A percentile compares a stretch with the other conserved stretches of the same genome.
Evolutionary conservation across 2,329 filamentous ascomycete species (phyloP).

Genomic region (Phialophora tarda): DNA sequence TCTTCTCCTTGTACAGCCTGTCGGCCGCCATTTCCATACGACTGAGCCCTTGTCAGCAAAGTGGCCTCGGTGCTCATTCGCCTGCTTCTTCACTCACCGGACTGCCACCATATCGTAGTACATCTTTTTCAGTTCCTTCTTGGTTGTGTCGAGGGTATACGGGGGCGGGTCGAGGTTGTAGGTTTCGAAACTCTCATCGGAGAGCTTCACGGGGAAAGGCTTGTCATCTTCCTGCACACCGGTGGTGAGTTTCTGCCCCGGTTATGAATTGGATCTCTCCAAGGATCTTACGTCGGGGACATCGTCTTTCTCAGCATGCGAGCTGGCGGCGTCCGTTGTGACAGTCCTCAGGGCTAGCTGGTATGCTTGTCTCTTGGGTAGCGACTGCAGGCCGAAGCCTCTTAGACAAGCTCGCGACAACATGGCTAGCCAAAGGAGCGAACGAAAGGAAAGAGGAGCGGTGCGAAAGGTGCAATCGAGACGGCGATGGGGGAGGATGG

Average conservation of each 20-base stretch:
- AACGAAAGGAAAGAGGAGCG: slow-evolving; percentile 22
- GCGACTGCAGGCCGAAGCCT: slow-evolving; percentile 41
- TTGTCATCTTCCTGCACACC: slow-evolving; percentile 81
- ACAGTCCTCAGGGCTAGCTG: slow-evolving; percentile 71
- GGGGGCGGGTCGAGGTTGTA: slow-evolving; percentile 97
- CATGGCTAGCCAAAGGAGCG: slow-evolving; percentile 27
- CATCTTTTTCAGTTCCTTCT: slow-evolving; percentile 98
- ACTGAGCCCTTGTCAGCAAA: slow-evolving; percentile 55
- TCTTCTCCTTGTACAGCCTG: slow-evolving; percentile 99
- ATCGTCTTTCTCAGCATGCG: slow-evolving; percentile 80
- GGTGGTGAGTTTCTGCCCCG: slow-evolving; percentile 11
- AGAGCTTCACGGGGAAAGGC: slow-evolving; percentile 88
- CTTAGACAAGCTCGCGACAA: slow-evolving; percentile 38
- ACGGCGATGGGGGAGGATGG: slow-evolving; percentile 11
- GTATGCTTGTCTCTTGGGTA: slow-evolving; percentile 51
- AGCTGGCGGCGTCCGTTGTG: slow-evolving; percentile 92
- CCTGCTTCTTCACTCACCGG: slow-evolving; percentile 66
- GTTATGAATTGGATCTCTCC: too few species aligned
- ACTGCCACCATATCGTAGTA: slow-evolving; percentile 97
- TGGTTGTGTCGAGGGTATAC: slow-evolving; percentile 91
- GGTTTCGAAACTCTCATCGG: slow-evolving; percentile 98
- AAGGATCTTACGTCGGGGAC: slow-evolving; percentile 65
- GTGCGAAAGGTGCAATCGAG: slow-evolving; percentile 15
- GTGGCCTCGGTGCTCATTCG: not conserved
- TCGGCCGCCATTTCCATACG: slow-evolving; percentile 99